A percentile compares a stretch with the other conserved stretches of the same genome.
Conservation (phyloP, 1,284 basidiomycete species). For the Austropuccinia psidii region DNA sequence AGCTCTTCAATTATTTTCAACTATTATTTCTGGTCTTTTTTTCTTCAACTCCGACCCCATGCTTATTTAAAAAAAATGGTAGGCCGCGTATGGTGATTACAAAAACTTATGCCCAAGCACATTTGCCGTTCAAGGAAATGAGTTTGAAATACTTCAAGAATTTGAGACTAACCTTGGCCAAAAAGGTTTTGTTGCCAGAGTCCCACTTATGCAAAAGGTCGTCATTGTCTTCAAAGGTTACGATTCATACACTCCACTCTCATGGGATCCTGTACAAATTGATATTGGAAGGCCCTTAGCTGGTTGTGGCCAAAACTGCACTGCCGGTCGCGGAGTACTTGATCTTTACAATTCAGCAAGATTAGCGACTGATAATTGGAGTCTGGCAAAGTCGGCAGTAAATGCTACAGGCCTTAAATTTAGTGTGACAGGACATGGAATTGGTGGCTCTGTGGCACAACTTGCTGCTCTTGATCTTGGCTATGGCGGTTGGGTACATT, state of each 20-base stretch:
- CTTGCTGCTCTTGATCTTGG: constrained; percentile 32
- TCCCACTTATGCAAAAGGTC: constrained; percentile 30
- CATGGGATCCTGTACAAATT: constrained; percentile 22
- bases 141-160: constrained; percentile 13
- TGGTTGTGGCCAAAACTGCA: neutral
- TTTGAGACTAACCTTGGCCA: constrained; percentile 15
- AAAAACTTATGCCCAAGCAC: constrained; percentile 3
- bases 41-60: neutral
- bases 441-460: constrained; percentile 32
- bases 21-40: neutral
- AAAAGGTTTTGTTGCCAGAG: neutral
- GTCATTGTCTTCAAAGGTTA: constrained; percentile 32
- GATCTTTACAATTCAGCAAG: constrained; percentile 26
- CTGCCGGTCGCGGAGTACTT: constrained; percentile 16
- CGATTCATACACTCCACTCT: neutral
- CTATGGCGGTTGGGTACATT: constrained; percentile 9
- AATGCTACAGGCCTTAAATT: constrained; percentile 16
- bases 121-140: constrained; percentile 21
- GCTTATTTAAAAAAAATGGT: neutral
- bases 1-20: neutral
- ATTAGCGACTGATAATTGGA: constrained; percentile 19
- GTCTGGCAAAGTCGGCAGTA: constrained; percentile 5
- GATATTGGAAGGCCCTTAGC: neutral
- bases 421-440: constrained; percentile 25
- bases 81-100: constrained; percentile 32